Percentiles rank a stretch among this genome's conserved stretches.
Conservation (phyloP, 352 stramenopile genomes). For the Globisporangium nodosum region DNA sequence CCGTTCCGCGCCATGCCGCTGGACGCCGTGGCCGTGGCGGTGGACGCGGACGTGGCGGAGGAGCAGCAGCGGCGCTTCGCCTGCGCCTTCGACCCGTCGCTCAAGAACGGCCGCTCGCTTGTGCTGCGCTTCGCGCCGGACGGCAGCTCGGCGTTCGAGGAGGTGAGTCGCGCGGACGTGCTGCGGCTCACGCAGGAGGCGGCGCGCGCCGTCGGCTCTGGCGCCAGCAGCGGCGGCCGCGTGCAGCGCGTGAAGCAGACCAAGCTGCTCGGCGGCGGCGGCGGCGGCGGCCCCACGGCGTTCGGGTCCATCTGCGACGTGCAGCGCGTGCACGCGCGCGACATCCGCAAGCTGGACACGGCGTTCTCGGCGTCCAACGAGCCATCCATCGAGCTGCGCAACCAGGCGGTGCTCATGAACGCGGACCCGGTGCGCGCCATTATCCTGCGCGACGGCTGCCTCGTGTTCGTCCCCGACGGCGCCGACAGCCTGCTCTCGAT, state of each 20-base stretch:
- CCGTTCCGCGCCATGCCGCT: neutral
- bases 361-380: constrained; percentile 58
- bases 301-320: neutral
- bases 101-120: constrained; percentile 34
- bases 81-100: constrained; percentile 34
- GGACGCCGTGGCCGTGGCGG: neutral
- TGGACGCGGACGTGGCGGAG: too few species aligned
- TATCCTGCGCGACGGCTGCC: constrained; percentile 30
- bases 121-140: constrained; percentile 41
- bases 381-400: constrained; percentile 28
- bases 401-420: constrained; percentile 44
- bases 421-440: constrained; percentile 40
- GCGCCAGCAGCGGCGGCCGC: neutral
- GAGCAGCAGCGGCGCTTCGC: constrained; percentile 14
- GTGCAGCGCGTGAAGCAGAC: constrained; percentile 6
- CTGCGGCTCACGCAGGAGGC: constrained; percentile 49
- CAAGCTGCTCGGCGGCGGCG: constrained; percentile 2
- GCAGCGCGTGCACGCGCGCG: constrained; percentile 50
- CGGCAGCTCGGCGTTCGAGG: constrained; percentile 34
- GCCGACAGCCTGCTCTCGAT: constrained; percentile 34
- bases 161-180: constrained; percentile 54
- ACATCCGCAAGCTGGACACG: constrained; percentile 67
- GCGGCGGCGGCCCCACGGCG: neutral
- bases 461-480: constrained; percentile 43
- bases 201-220: constrained; percentile 23